Base-by-base conservation (phyloP, 164 flowering plant species). In the Macadamia tetraphylla region DNA sequence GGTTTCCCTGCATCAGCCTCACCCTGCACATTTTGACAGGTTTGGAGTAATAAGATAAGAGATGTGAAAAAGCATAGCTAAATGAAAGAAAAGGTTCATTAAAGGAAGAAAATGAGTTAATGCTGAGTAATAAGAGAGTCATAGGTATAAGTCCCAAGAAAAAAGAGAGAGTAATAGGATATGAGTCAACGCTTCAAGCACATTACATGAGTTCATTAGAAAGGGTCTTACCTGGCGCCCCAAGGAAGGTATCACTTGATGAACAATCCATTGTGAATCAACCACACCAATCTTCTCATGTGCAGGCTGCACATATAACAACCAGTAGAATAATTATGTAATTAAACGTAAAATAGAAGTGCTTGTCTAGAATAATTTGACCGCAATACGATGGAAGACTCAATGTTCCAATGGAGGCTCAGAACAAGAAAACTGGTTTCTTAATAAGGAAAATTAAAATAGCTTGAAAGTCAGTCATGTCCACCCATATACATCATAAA, bases 281-380 rank as follows among this genome's bases (percentile, higher is more conserved):
- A 94, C 98, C 43, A 94, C 98, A n/a, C 98, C 99, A 74, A 94
- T 94, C 67, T 94, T 94, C 79, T 94, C 97, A 80, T 94, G 96
- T 52, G 98, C 96, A 76, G 97, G 97, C 96, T 91, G 85, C 9
- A 57, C 30, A 67, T 31, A 69, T 29, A 52, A 70, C 56, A 70
- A 29, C 60, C 30, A 74, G 53, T n/a, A 64, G 6, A 58, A 17
- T 35, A 9, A 46, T 58, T 13, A 31, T 65, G 44, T 14, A 53
- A 53, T 14, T 14, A 53, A 53, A 53, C 1, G 57, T 4, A 53
- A 53, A 53, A 1, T 4, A 53, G 15, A 53, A 17, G 15, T 53
- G 18, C 3, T 14, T 53, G 57, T 53, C 9, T 11, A 8, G 18
- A 17, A 49, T 49, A 53, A 53, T 53, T 53, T 14, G 57, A 53